Conservation (phyloP, 108 stramenopile genomes). For the Aurantiochytrium sp. region DNA sequence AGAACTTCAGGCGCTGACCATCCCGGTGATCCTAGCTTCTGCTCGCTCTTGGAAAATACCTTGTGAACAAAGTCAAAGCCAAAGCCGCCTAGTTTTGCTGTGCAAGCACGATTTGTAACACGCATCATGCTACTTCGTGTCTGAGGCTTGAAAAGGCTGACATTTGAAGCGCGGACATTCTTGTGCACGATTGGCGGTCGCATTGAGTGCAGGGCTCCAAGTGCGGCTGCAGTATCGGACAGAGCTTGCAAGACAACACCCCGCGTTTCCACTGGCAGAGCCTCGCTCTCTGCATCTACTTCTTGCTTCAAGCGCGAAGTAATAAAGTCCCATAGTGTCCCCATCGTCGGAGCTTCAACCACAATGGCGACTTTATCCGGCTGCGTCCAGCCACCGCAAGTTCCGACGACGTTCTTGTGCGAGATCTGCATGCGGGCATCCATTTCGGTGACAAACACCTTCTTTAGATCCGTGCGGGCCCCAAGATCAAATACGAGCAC, state of each 20-base stretch:
- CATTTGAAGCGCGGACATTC: background rate
- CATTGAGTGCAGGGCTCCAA: background rate
- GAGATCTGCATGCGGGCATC: background rate
- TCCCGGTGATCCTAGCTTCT: background rate
- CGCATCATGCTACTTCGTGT: background rate
- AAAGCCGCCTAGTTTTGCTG: background rate
- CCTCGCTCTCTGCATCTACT: too few species aligned
- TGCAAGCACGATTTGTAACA: background rate
- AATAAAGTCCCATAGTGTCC: background rate
- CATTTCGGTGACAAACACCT: background rate
- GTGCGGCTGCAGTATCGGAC: background rate
- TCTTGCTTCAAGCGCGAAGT: too few species aligned
- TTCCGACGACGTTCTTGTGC: background rate
- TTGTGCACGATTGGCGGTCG: background rate
- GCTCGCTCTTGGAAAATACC: background rate
- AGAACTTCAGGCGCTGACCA: conserved; percentile 45
- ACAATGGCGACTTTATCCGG: background rate
- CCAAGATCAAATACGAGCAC: background rate
- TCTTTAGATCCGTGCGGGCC: background rate
- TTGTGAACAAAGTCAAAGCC: conserved; percentile 4
- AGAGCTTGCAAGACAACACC: background rate
- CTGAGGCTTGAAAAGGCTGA: background rate
- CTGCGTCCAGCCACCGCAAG: background rate
- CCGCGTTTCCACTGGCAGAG: background rate
- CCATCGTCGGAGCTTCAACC: background rate